phyloP scores from a whole-genome alignment of 768 basidiomycete genomes.

The Leccinum variicolor region DNA sequence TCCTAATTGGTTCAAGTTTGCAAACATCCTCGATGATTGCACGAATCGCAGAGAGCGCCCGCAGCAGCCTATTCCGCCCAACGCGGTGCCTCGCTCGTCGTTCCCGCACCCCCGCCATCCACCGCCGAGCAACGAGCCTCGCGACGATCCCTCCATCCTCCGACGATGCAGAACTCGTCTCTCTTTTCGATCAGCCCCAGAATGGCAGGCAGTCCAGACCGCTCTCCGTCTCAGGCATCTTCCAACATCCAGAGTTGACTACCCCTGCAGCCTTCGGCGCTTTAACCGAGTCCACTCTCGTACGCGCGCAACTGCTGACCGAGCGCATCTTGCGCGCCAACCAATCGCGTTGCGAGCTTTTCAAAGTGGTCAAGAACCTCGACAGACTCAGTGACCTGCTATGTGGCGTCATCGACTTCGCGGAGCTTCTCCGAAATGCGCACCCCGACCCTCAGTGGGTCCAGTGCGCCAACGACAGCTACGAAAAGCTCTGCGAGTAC shows the following conservation, averaged over 20 bases:
- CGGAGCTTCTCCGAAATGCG: slow-evolving; percentile 89
- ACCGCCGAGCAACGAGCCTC: slow-evolving; percentile 38
- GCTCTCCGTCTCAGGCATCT: slow-evolving; percentile 71
- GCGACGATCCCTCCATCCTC: slow-evolving; percentile 53
- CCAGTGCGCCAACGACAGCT: slow-evolving; percentile 78
- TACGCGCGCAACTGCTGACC: slow-evolving; percentile 79
- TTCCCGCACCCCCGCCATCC: slow-evolving; percentile 3
- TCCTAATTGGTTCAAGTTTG: slow-evolving; percentile 13
- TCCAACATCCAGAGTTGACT: slow-evolving; percentile 72
- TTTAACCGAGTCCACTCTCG: slow-evolving; percentile 75
- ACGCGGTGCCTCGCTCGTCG: slow-evolving; percentile 43
- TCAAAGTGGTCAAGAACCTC: slow-evolving; percentile 90
- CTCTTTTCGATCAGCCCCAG: slow-evolving; percentile 69
- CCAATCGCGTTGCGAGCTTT: slow-evolving; percentile 69
- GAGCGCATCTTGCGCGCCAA: slow-evolving; percentile 75
- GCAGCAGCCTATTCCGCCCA: slow-evolving; percentile 34
- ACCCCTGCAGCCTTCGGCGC: slow-evolving; percentile 65
- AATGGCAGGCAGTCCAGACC: slow-evolving; percentile 35
- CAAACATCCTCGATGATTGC: slow-evolving; percentile 29
- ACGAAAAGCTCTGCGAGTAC: slow-evolving; percentile 90
- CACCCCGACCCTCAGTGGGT: slow-evolving; percentile 89
- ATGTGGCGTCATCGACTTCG: slow-evolving; percentile 94
- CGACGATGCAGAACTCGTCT: slow-evolving; percentile 64
- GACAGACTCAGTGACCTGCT: slow-evolving; percentile 95
- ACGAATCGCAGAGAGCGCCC: slow-evolving; percentile 37